Conservation (phyloP, 768 basidiomycete genomes). For the Tephrocybe sp. region DNA sequence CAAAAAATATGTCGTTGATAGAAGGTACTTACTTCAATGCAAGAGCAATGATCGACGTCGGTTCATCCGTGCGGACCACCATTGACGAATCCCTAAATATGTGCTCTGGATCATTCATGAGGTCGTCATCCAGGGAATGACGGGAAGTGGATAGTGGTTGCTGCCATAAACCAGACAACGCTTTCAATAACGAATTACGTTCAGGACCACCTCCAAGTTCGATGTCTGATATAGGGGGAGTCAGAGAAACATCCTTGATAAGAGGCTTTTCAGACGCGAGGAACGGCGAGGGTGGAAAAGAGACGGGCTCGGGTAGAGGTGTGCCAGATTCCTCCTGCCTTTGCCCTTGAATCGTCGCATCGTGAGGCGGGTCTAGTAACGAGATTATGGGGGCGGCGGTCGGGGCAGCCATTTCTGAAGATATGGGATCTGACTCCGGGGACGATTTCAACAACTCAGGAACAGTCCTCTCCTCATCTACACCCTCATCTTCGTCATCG, state of each 20-base stretch:
- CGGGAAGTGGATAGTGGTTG: constrained; percentile 52
- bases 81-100: constrained; percentile 94
- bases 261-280: constrained; percentile 38
- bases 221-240: constrained; percentile 51
- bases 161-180: constrained; percentile 82
- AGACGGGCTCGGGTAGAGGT: constrained; percentile 30
- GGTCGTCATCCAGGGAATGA: constrained; percentile 65
- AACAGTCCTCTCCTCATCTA: constrained; percentile 39
- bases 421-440: constrained; percentile 24
- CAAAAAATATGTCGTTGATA: not conserved
- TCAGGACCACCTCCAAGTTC: constrained; percentile 57
- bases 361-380: constrained; percentile 13
- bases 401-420: constrained; percentile 24
- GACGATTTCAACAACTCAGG: constrained; percentile 26
- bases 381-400: constrained; percentile 23
- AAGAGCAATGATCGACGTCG: constrained; percentile 95
- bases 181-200: constrained; percentile 76
- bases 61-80: constrained; percentile 95
- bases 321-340: constrained; percentile 15
- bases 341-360: not conserved
- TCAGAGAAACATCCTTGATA: constrained; percentile 34
- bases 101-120: constrained; percentile 81
- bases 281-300: constrained; percentile 61
- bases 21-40: constrained; percentile 70
- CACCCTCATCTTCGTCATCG: constrained; percentile 54